Evolutionary conservation across 306 rosid species (phyloP), one percentile per base, ranked within the genome.

Genomic region (Senna siamea): DNA sequence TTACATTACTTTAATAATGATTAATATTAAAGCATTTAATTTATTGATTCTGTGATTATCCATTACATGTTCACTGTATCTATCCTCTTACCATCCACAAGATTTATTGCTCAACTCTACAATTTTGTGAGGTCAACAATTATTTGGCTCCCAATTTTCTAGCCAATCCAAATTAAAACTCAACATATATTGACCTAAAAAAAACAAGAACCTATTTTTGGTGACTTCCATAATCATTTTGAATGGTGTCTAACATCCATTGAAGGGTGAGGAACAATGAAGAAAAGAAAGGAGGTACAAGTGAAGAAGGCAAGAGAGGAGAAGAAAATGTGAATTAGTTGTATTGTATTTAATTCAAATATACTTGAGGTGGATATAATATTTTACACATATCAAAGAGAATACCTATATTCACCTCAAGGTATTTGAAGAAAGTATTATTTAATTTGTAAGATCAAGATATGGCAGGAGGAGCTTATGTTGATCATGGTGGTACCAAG

Each of bases 91-190:
- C 30, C 30, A 26, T 26, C 40, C 51, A 13, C 6, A 46, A 46
- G 51, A 46, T 46, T 43, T 3, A 46, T 46, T 46, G 51, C 51
- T 46, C 17, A 46, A 46, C 1, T 46, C 14, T 14, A 14, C 5
- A 46, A 46, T 12, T 46, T 6, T 4, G 18, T 2, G n/a, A 44
- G 50, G 50, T 44, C 50, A 41, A 41, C 11, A 8, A 41, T 41
- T 14, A 46, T 13, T 13, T 13, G 63, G 18, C 19, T 28, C 10
- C 38, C 15, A 5, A 57, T 11, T 28, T 23, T 57, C 19, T 57
- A 5, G 40, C 62, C 62, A 12, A 56, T 56, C 62, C 34, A 57
- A n/a, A n/a, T n/a, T n/a, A n/a, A n/a, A n/a, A n/a, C n/a, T n/a
- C n/a, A n/a, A n/a, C n/a, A n/a, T n/a, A n/a, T n/a, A n/a, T n/a